Percentiles rank a stretch among this genome's conserved stretches.
Conservation (phyloP, 140 eudicot genomes). For the Ambrosia hybrid region DNA sequence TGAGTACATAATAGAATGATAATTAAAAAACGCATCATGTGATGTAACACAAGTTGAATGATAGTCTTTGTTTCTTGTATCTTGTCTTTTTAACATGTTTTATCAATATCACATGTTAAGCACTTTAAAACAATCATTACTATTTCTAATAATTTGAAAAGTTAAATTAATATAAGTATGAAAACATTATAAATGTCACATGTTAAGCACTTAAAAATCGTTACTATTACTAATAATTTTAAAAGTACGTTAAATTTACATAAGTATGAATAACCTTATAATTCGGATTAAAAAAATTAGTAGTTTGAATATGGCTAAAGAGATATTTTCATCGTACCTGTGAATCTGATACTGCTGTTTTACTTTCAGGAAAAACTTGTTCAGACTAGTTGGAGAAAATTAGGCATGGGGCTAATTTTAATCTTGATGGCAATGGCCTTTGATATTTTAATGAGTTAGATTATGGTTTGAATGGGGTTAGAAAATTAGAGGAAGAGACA, state of each 20-base stretch:
- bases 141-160: too few relatives aligned
- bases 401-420: slow-evolving; percentile 21
- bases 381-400: slow-evolving; percentile 27
- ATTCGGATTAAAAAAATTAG: too few relatives aligned
- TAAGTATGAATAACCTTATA: too few relatives aligned
- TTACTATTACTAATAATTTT: too few relatives aligned
- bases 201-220: too few relatives aligned
- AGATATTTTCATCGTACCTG: neutral
- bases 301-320: too few relatives aligned
- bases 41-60: neutral
- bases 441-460: slow-evolving; percentile 8
- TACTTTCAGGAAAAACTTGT: slow-evolving; percentile 22
- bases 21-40: neutral
- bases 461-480: neutral
- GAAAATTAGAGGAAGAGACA: slow-evolving; percentile 22
- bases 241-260: too few relatives aligned
- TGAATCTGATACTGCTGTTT: neutral
- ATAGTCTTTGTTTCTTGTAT: too few relatives aligned
- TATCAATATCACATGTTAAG: neutral
- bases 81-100: neutral
- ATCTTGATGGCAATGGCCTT: slow-evolving; percentile 18
- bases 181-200: too few relatives aligned
- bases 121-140: too few relatives aligned
- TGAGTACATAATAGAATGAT: too few relatives aligned
- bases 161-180: too few relatives aligned